Evolutionary conservation across 1,284 basidiomycete genomes (phyloP).

Genomic region (Flammula alnicola): DNA sequence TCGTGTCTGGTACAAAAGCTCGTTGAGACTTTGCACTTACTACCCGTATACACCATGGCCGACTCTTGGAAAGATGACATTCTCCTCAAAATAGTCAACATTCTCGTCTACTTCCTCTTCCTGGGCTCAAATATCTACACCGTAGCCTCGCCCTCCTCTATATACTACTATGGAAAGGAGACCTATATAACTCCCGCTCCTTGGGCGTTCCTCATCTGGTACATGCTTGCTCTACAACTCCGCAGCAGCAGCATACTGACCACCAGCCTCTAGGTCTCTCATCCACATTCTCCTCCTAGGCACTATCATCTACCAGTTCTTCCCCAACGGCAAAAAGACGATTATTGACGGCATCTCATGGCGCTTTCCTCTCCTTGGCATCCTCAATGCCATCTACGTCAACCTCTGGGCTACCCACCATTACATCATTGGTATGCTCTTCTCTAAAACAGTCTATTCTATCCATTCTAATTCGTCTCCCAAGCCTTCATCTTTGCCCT

Average conservation of each 20-base stretch:
- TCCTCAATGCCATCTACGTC: conserved; percentile 88
- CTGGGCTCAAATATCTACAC: conserved; percentile 90
- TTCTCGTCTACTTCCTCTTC: conserved; percentile 80
- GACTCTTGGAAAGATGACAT: conserved; percentile 78
- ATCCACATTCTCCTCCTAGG: conserved; percentile 89
- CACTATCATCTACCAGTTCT: conserved; percentile 90
- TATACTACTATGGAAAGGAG: conserved; percentile 73
- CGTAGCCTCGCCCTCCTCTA: conserved; percentile 71
- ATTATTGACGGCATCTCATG: conserved; percentile 88
- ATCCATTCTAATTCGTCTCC: conserved; percentile 12
- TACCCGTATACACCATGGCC: conserved; percentile 48
- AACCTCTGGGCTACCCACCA: conserved; percentile 75
- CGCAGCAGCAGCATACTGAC: conserved; percentile 11
- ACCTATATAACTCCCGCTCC: conserved; percentile 91
- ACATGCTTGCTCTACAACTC: conserved; percentile 19
- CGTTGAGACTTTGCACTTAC: conserved; percentile 18
- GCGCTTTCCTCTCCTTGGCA: conserved; percentile 85
- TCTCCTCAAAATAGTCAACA: conserved; percentile 82
- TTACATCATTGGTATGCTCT: conserved; percentile 73
- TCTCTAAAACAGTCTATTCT: not conserved
- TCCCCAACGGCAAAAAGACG: conserved; percentile 75
- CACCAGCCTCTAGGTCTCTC: conserved; percentile 71
- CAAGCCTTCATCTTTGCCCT: conserved; percentile 85
- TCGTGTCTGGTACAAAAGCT: conserved; percentile 4
- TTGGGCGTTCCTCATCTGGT: conserved; percentile 88